Evolutionary conservation across 1,284 basidiomycete species (phyloP).

Genomic region (Ustilago xerochloae): DNA sequence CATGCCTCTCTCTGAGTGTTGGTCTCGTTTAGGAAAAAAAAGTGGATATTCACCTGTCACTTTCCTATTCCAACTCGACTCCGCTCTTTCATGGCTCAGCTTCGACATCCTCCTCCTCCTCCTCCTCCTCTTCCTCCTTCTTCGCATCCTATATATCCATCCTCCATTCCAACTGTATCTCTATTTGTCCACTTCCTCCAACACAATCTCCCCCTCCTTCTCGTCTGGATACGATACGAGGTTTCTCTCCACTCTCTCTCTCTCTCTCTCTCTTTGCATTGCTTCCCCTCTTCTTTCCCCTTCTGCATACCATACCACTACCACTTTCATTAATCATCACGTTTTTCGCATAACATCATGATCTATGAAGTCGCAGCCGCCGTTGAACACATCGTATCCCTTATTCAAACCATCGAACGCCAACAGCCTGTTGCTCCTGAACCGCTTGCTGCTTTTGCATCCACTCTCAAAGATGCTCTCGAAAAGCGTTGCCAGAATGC

Average conservation of each 20-base stretch:
- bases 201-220: conserved; percentile 7
- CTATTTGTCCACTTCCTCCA: background rate
- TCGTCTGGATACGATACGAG: conserved; percentile 50
- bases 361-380: conserved; percentile 52
- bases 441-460: conserved; percentile 28
- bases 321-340: background rate
- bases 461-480: conserved; percentile 47
- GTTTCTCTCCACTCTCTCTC: background rate
- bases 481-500: conserved; percentile 39
- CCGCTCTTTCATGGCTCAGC: background rate
- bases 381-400: conserved; percentile 38
- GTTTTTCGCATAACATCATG: conserved; percentile 19
- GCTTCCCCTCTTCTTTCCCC: background rate
- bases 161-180: background rate
- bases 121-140: background rate
- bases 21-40: too few species aligned
- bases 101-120: background rate
- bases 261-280: conserved; percentile 3
- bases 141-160: conserved; percentile 26
- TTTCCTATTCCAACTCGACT: conserved; percentile 2
- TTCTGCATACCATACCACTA: background rate
- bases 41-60: conserved; percentile 24
- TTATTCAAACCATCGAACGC: conserved; percentile 17
- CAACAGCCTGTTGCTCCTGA: conserved; percentile 13
- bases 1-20: too few species aligned